Evolutionary conservation across 768 basidiomycete species (phyloP).

Genomic region (Rhodotorula paludigena): DNA sequence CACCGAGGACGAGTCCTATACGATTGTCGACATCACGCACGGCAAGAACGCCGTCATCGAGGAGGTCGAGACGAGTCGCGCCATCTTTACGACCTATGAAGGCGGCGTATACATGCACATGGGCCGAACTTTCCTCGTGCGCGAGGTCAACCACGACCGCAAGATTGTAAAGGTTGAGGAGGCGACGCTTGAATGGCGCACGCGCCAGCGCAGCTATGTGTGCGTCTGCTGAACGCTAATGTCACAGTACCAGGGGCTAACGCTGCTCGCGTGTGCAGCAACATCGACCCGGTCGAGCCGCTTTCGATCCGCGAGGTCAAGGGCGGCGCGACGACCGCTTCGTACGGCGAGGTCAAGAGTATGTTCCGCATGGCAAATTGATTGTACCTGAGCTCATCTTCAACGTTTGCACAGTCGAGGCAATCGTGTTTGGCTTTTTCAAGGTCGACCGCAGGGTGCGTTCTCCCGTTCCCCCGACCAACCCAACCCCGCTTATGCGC

Average conservation of each 20-base stretch:
- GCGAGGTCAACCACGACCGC: conserved; percentile 72
- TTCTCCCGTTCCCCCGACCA: neutral
- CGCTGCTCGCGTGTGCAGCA: conserved; percentile 50
- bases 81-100: conserved; percentile 79
- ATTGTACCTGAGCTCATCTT: too few relatives aligned
- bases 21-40: conserved; percentile 61
- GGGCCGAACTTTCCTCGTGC: conserved; percentile 69
- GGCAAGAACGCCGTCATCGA: conserved; percentile 58
- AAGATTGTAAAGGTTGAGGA: conserved; percentile 65
- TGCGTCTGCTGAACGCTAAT: too few relatives aligned
- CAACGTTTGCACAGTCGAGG: conserved; percentile 55
- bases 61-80: conserved; percentile 75
- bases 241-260: too few relatives aligned
- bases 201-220: conserved; percentile 73
- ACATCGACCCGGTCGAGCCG: conserved; percentile 72
- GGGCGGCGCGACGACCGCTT: conserved; percentile 56
- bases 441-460: conserved; percentile 60
- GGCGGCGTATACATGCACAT: conserved; percentile 88
- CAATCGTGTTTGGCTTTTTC: conserved; percentile 75
- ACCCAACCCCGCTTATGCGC: neutral
- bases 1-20: conserved; percentile 70
- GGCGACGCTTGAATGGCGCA: conserved; percentile 79
- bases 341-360: conserved; percentile 58
- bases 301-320: conserved; percentile 66
- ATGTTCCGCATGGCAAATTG: too few relatives aligned